These are phyloP conservation scores for Exophiala xenobiotica DNA, from an alignment of 2,329 filamentous ascomycete species.

Conservation along the genomic window DNA sequence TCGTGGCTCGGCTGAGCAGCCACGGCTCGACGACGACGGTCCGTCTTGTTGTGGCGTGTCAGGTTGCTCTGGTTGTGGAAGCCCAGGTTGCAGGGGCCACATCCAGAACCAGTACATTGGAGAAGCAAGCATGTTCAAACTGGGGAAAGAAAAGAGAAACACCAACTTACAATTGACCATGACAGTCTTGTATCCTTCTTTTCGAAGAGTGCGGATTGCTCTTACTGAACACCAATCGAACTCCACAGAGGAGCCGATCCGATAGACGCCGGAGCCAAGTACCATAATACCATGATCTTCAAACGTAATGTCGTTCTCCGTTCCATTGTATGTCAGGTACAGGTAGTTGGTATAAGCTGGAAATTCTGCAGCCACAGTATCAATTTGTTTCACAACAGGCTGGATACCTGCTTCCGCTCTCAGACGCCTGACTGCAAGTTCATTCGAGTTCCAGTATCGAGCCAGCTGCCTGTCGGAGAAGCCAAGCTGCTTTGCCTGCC, in stretches of 20 bases:
- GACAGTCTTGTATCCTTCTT: slow-evolving; percentile 84
- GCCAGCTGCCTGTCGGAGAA: slow-evolving; percentile 93
- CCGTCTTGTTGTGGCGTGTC: too few relatives aligned
- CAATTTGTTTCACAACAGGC: slow-evolving; percentile 95
- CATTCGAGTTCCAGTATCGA: slow-evolving; percentile 91
- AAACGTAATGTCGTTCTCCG: slow-evolving; percentile 78
- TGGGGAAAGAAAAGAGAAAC: not conserved
- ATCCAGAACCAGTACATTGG: too few relatives aligned
- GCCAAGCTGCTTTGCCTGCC: slow-evolving; percentile 86
- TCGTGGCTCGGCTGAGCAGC: too few relatives aligned
- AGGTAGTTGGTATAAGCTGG: slow-evolving; percentile 93
- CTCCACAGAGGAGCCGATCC: slow-evolving; percentile 95
- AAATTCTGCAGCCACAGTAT: slow-evolving; percentile 97
- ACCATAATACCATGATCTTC: slow-evolving; percentile 95
- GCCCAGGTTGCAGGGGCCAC: too few relatives aligned
- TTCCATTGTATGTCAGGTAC: slow-evolving; percentile 92
- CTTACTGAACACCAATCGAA: slow-evolving; percentile 99
- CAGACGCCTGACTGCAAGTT: slow-evolving; percentile 80
- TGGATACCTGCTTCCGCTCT: slow-evolving; percentile 82
- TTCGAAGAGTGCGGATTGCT: slow-evolving; percentile 84
- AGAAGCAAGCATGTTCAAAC: not conserved
- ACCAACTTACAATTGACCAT: slow-evolving; percentile 70
- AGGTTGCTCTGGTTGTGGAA: too few relatives aligned
- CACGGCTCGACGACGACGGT: too few relatives aligned
- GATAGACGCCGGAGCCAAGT: slow-evolving; percentile 90